Conservation (phyloP, 306 rosid species). For the Citrullus mucosospermus region DNA sequence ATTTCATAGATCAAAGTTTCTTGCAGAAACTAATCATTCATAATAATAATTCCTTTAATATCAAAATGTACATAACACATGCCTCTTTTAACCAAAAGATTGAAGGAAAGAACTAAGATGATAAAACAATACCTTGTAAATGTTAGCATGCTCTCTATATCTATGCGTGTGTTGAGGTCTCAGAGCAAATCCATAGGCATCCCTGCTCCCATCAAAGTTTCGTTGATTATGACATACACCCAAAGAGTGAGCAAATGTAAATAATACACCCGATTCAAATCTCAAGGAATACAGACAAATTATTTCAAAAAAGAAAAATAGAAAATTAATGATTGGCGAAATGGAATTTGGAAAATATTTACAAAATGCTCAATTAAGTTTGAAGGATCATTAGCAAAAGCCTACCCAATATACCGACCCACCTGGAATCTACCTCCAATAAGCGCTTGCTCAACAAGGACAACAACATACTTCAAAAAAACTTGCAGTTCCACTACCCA, state of each 20-base stretch:
- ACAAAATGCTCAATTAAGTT: not conserved
- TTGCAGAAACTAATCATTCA: not conserved
- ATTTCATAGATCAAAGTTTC: not conserved
- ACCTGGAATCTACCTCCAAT: constrained; percentile 98
- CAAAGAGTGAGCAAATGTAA: not conserved
- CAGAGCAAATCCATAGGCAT: constrained; percentile 83
- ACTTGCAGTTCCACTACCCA: constrained; percentile 8
- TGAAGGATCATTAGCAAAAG: not conserved
- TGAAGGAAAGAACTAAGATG: not conserved
- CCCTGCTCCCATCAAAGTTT: constrained; percentile 32
- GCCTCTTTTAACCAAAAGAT: constrained; percentile 1
- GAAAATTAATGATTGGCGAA: not conserved
- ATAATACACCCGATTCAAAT: not conserved
- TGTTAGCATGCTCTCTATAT: constrained; percentile 49
- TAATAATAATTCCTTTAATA: not conserved
- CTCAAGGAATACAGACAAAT: not conserved
- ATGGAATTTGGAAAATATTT: not conserved
- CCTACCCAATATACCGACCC: not conserved
- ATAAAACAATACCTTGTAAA: constrained; percentile 57
- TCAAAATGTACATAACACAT: not conserved
- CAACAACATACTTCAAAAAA: constrained; percentile 83
- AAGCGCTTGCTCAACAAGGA: constrained; percentile 89
- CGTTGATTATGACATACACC: not conserved
- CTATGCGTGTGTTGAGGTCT: constrained; percentile 81
- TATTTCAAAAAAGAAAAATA: not conserved